Evolutionary conservation across 768 basidiomycete genomes (phyloP).

Genomic region (Suillus spraguei): DNA sequence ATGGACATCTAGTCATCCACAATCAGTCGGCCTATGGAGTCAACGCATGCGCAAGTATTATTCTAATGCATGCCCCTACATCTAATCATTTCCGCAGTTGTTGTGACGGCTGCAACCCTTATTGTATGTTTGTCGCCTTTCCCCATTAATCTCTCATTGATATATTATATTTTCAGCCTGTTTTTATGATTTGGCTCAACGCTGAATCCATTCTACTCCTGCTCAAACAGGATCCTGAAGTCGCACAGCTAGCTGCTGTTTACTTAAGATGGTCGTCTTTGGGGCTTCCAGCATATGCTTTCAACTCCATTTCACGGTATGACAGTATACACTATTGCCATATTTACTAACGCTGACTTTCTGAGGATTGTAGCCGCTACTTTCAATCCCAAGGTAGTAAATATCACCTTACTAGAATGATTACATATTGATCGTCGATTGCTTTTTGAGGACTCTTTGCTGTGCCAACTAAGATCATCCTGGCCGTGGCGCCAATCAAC

Average conservation of each 20-base stretch:
- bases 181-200: conserved; percentile 77
- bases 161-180: conserved; percentile 38
- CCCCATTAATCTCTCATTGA: neutral
- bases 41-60: conserved; percentile 76
- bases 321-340: neutral
- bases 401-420: conserved; percentile 27
- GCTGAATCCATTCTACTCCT: conserved; percentile 77
- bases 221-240: conserved; percentile 80
- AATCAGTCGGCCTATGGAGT: conserved; percentile 87
- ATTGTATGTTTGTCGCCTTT: conserved; percentile 48
- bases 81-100: conserved; percentile 39
- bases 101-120: conserved; percentile 59
- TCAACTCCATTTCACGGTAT: conserved; percentile 57
- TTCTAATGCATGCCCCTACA: neutral
- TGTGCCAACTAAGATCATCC: conserved; percentile 81
- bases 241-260: conserved; percentile 71
- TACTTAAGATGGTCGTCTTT: conserved; percentile 80
- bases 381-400: conserved; percentile 70
- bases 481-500: conserved; percentile 86
- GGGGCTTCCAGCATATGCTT: conserved; percentile 76
- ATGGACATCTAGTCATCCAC: conserved; percentile 87
- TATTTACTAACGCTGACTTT: neutral
- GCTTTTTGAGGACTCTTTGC: conserved; percentile 56
- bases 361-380: conserved; percentile 37
- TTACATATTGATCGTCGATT: conserved; percentile 31